These are phyloP conservation scores for Paraphoma sp. DNA, from an alignment of 2,329 filamentous ascomycete species.

Conservation along the genomic window DNA sequence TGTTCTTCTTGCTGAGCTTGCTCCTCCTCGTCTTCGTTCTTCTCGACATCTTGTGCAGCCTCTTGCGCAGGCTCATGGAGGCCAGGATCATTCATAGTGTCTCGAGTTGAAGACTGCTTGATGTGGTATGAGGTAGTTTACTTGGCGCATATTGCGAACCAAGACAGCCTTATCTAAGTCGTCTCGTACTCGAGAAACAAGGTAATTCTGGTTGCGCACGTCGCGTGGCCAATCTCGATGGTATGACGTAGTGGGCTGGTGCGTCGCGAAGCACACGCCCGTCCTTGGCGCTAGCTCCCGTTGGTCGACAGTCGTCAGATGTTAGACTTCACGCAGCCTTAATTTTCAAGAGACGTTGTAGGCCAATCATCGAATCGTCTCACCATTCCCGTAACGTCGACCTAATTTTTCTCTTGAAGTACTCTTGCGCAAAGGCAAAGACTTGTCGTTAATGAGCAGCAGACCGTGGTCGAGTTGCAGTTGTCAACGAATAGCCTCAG, in stretches of 20 bases:
- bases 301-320: neutral
- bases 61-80: slow-evolving; percentile 58
- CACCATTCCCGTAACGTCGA: no score
- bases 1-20: slow-evolving; percentile 50
- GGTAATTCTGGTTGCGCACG: neutral
- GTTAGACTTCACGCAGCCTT: neutral
- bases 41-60: slow-evolving; percentile 55
- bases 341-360: no score
- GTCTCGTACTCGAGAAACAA: neutral
- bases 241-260: neutral
- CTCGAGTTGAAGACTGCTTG: no score
- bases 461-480: no score
- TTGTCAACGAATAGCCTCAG: no score
- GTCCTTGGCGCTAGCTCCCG: neutral
- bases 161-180: neutral
- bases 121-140: neutral
- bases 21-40: slow-evolving; percentile 38
- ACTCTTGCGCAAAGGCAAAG: no score
- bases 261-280: neutral
- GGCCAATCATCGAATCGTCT: no score
- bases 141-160: neutral
- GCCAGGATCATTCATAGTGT: slow-evolving; percentile 56
- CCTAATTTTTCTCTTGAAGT: no score
- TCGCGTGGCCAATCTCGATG: neutral
- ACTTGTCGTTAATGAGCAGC: no score